These are phyloP conservation scores for Fraxinus xanthoxyloides DNA, from an alignment of 305 asterid genomes.

Conservation along the genomic window DNA sequence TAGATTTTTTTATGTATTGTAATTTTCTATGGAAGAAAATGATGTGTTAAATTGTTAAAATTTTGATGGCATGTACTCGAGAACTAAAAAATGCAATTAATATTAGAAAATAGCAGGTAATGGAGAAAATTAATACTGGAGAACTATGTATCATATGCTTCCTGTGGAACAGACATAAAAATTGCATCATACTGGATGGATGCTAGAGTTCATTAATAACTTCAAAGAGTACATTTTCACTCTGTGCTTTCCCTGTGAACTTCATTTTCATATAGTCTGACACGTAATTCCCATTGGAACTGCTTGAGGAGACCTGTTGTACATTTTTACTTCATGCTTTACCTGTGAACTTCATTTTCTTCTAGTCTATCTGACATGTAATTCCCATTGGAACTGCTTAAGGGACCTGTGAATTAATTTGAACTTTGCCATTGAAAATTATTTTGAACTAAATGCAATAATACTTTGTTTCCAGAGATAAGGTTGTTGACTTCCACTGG, in stretches of 20 bases:
- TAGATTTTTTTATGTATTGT: neutral
- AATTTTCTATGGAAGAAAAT: neutral
- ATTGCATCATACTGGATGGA: neutral
- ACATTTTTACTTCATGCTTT: neutral
- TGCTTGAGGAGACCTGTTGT: neutral
- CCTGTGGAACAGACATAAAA: neutral
- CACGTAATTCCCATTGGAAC: neutral
- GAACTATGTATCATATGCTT: neutral
- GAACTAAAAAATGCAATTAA: neutral
- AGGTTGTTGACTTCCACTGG: slow-evolving; percentile 97
- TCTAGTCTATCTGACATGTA: neutral
- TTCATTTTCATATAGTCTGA: neutral
- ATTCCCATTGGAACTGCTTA: neutral
- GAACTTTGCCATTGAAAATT: neutral
- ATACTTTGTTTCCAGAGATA: slow-evolving; percentile 56
- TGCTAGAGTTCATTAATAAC: neutral
- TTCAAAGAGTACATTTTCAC: neutral
- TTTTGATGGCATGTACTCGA: neutral
- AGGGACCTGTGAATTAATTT: neutral
- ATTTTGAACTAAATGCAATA: neutral
- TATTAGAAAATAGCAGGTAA: neutral
- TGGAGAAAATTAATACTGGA: neutral
- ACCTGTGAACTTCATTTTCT: neutral
- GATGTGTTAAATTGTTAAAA: neutral
- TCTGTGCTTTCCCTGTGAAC: neutral